Percentiles rank a stretch among this genome's conserved stretches.
phyloP scores from a whole-genome alignment of 2,329 filamentous ascomycete species.

The Nakataea oryzae region DNA sequence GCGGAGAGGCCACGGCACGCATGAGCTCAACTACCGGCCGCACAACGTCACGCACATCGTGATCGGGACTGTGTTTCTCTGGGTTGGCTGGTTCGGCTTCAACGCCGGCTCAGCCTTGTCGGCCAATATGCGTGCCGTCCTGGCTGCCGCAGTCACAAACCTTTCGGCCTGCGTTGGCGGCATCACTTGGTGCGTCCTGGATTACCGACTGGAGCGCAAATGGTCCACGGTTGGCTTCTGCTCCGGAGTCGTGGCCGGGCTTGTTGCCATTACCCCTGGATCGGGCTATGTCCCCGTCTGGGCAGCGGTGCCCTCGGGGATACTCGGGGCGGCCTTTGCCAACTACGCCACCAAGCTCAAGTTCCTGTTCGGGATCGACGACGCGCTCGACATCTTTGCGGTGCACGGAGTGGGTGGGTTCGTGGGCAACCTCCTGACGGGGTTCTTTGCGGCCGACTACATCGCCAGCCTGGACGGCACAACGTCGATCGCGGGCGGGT shows the following conservation, averaged over 20 bases:
- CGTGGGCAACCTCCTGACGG: slow-evolving; percentile 70
- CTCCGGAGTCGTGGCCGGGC: slow-evolving; percentile 76
- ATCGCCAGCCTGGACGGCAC: slow-evolving; percentile 71
- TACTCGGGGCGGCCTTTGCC: slow-evolving; percentile 65
- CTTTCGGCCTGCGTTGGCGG: slow-evolving; percentile 73
- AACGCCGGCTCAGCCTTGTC: slow-evolving; percentile 76
- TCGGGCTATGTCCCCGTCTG: slow-evolving; percentile 75
- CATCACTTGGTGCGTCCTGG: slow-evolving; percentile 74
- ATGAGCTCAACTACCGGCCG: slow-evolving; percentile 55
- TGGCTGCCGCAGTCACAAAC: slow-evolving; percentile 85
- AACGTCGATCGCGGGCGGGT: slow-evolving; percentile 61
- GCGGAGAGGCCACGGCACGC: slow-evolving; percentile 49
- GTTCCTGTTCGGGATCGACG: slow-evolving; percentile 70
- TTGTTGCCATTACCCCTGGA: slow-evolving; percentile 79
- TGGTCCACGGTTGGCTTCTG: slow-evolving; percentile 94
- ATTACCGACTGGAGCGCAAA: slow-evolving; percentile 85
- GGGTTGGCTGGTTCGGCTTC: slow-evolving; percentile 97
- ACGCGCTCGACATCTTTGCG: slow-evolving; percentile 81
- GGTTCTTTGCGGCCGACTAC: slow-evolving; percentile 75
- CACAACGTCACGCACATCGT: slow-evolving; percentile 68
- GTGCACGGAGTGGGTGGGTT: slow-evolving; percentile 71
- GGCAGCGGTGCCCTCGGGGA: slow-evolving; percentile 71
- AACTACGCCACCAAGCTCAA: slow-evolving; percentile 91
- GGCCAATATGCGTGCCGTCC: slow-evolving; percentile 77
- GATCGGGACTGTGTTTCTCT: slow-evolving; percentile 65